Evolutionary conservation across 805 yeast genomes (phyloP), one percentile per base, ranked within the genome.

Genomic region (Saturnispora dispora): DNA sequence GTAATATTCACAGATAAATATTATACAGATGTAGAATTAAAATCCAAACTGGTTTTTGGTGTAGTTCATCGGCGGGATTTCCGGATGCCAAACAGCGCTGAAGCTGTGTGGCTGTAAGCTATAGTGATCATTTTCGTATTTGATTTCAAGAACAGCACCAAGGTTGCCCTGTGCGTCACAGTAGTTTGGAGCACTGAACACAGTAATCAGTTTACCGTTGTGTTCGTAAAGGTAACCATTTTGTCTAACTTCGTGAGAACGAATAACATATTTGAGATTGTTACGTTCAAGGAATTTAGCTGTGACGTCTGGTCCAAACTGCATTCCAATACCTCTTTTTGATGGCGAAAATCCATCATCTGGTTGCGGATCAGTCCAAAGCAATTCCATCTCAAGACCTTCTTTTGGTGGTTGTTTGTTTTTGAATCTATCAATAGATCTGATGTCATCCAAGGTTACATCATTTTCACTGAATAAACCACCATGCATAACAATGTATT

Each of bases 121-220:
- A 45, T 71, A 71, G 18, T 73, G 76, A 42, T 72, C 75, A 56
- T 78, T 73, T 7, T 67, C 60, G 17, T 71, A 74, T 54, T 74
- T 68, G 57, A 91, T 77, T 61, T 89, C 85, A 54, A 93, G 83
- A 51, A 85, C 85, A 9, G 95, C 98, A 49, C 97, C 99, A 57
- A 79, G 67, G 67, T 93, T 93, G 13, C 95, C 96, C 51, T 88
- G 89, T 15, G 83, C 72, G 65, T 93, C 99, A 71, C 98, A 91
- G 68, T 91, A 91, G 66, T 93, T 91, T 35, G 99, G 99, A 0
- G 99, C 99, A 67, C 95, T 83, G 67, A 93, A 93, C n/a, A 93
- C 96, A 0, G 99, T 93, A 49, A 89, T 79, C 48, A 93, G 77
- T 57, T 81, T 76, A 11, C 95, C 95, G 53, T 85, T 76, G 62